Base-by-base conservation (phyloP, 148 eudicot species). In the Camellia lanceoleosa region DNA sequence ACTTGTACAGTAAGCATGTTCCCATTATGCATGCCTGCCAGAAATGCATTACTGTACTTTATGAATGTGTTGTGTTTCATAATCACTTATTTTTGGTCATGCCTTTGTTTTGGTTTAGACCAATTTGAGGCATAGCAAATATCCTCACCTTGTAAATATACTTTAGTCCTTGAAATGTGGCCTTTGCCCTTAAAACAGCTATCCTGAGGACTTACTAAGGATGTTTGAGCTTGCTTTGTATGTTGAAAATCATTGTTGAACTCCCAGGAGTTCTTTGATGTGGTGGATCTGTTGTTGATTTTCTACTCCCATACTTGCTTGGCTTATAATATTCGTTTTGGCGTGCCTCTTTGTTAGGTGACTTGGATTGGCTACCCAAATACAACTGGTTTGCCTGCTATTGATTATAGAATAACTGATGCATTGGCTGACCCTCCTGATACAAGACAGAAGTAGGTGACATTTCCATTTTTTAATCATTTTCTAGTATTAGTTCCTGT, bases 301-400 rank as follows among this genome's bases (percentile, higher is more conserved):
- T 30, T 30, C 18, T 65, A 61, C 47, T 65, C 54, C 2, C n/a
- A 42, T 60, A 10, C 38, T 47, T 52, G 51, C 61, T 51, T 72
- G 54, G 68, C 61, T 71, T 80, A 49, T 72, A 38, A 76, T 78
- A 67, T 82, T 66, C 67, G 47, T 80, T 80, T 83, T 60, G 77
- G 76, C 76, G 68, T 81, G 79, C 62, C 61, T 9, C 68, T 78
- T 59, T 85, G 71, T 38, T 79, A 96, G 99, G 99, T 96, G 70
- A 96, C 99, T 74, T 96, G 99, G 99, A 96, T 96, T 85, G 99
- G 99, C 74, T 96, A 96, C 92, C 99, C 99, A 74, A 96, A 96
- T 84, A 96, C 99, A 71, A 96, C 99, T 78, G 99, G 99, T 81
- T 91, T 94, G 85, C 99, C 98, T 51, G 80, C 95, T 62, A 94